Percentiles rank a stretch among this genome's conserved stretches.
These are phyloP conservation scores for Chalciporus pseudorubinellus DNA, from an alignment of 768 basidiomycete genomes.

Conservation along the genomic window DNA sequence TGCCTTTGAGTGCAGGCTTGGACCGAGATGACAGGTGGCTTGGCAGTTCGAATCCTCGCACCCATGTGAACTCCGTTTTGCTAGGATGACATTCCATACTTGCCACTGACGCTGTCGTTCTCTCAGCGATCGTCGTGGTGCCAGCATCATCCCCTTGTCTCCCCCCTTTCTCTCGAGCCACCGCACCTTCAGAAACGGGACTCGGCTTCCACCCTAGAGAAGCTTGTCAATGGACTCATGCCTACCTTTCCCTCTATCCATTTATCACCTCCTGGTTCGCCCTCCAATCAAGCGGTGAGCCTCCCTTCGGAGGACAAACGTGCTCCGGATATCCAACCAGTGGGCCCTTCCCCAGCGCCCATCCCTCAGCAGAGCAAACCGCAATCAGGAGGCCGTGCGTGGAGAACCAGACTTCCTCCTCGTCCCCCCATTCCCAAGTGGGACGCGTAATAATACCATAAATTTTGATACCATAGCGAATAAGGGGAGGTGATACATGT, in stretches of 20 bases:
- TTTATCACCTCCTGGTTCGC: constrained; percentile 18
- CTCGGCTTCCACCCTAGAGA: constrained; percentile 10
- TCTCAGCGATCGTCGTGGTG: constrained; percentile 9
- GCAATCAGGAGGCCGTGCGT: constrained; percentile 5
- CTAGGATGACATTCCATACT: neutral
- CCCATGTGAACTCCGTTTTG: constrained; percentile 11
- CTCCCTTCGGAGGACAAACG: neutral
- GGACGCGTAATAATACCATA: constrained; percentile 14
- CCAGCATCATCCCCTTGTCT: constrained; percentile 15
- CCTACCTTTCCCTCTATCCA: constrained; percentile 18
- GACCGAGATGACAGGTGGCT: constrained; percentile 12
- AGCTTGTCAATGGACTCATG: constrained; percentile 12
- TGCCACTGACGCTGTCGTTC: neutral
- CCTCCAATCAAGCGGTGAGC: neutral
- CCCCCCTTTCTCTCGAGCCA: constrained; percentile 1
- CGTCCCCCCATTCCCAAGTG: constrained; percentile 33
- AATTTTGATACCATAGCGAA: neutral
- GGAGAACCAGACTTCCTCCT: constrained; percentile 29
- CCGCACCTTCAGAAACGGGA: neutral
- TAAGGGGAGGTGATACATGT: no score
- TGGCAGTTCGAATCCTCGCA: constrained; percentile 9
- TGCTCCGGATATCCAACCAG: neutral
- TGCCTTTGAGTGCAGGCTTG: neutral
- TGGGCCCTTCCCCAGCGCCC: neutral
- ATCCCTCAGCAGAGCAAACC: constrained; percentile 7